Percentiles rank a stretch among this genome's conserved stretches.
Evolutionary conservation across 352 stramenopile species (phyloP).

Genomic region (Globisporangium apiculatum): DNA sequence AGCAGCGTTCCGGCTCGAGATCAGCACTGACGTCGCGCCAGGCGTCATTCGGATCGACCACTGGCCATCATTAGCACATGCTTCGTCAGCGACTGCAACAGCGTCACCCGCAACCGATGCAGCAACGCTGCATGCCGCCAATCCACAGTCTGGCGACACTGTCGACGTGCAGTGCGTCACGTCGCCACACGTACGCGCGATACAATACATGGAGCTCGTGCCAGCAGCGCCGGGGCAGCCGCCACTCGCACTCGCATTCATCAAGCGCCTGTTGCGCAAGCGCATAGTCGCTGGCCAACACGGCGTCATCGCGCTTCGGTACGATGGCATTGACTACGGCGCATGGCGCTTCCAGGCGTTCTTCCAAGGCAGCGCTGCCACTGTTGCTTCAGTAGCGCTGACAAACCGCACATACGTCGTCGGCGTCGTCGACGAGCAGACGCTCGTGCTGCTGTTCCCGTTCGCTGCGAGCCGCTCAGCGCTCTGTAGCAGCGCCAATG

Average conservation of each 20-base stretch:
- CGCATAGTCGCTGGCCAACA: constrained; percentile 21
- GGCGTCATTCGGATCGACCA: constrained; percentile 34
- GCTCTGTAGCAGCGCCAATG: not conserved
- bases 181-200: constrained; percentile 22
- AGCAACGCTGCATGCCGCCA: no score
- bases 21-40: constrained; percentile 11
- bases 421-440: constrained; percentile 50
- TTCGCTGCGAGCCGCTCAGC: constrained; percentile 16
- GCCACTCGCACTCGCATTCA: constrained; percentile 36
- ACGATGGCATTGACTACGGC: constrained; percentile 56
- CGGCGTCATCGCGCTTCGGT: constrained; percentile 27
- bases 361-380: constrained; percentile 20
- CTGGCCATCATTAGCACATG: constrained; percentile 18
- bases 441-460: constrained; percentile 51
- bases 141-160: constrained; percentile 1
- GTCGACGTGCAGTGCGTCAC: constrained; percentile 18
- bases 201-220: constrained; percentile 47
- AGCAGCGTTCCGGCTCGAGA: constrained; percentile 35
- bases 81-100: not conserved
- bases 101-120: no score
- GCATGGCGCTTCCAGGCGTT: constrained; percentile 45
- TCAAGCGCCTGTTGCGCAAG: constrained; percentile 46
- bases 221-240: constrained; percentile 26
- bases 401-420: constrained; percentile 11
- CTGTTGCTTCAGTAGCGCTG: not conserved